A percentile compares a stretch with the other conserved stretches of the same genome.
Evolutionary conservation across 129 eudicot species (phyloP).

Genomic region (Dittrichia graveolens): DNA sequence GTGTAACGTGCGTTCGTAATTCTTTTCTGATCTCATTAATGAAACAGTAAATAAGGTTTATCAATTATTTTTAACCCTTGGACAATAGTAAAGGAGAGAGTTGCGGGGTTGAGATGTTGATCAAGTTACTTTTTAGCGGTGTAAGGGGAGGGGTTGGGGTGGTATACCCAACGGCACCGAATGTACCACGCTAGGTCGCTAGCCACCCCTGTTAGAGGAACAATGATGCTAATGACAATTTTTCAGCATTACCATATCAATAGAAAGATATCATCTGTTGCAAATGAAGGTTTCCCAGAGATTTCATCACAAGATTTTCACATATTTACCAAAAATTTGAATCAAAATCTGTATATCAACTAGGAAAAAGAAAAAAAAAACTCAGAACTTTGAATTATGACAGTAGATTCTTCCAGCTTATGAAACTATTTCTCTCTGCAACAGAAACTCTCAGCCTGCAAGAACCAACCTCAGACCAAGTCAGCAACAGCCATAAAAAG

Average conservation of each 20-base stretch:
- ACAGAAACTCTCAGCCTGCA: constrained; percentile 31
- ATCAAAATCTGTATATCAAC: constrained; percentile 25
- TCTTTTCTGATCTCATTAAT: too few species aligned
- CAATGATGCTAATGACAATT: neutral
- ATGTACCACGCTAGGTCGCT: too few species aligned
- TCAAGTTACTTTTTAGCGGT: too few species aligned
- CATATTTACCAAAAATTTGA: constrained; percentile 39
- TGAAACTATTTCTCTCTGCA: constrained; percentile 33
- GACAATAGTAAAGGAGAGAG: too few species aligned
- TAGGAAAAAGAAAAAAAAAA: constrained; percentile 15
- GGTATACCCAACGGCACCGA: too few species aligned
- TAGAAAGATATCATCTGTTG: constrained; percentile 27
- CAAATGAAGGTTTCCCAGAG: constrained; percentile 22
- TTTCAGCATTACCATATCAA: constrained; percentile 26
- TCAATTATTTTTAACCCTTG: too few species aligned
- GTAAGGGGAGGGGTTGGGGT: too few species aligned
- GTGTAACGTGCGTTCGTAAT: too few species aligned
- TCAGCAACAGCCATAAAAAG: constrained; percentile 12
- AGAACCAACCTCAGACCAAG: constrained; percentile 19
- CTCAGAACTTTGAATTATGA: constrained; percentile 36
- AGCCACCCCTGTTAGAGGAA: too few species aligned
- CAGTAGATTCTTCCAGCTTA: constrained; percentile 33
- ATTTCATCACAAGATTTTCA: constrained; percentile 21
- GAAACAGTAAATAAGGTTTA: too few species aligned
- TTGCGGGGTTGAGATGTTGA: too few species aligned